Evolutionary conservation across 2,329 filamentous ascomycete species (phyloP), one percentile per base, ranked within the genome.

Genomic region (Penicillium crustosum): DNA sequence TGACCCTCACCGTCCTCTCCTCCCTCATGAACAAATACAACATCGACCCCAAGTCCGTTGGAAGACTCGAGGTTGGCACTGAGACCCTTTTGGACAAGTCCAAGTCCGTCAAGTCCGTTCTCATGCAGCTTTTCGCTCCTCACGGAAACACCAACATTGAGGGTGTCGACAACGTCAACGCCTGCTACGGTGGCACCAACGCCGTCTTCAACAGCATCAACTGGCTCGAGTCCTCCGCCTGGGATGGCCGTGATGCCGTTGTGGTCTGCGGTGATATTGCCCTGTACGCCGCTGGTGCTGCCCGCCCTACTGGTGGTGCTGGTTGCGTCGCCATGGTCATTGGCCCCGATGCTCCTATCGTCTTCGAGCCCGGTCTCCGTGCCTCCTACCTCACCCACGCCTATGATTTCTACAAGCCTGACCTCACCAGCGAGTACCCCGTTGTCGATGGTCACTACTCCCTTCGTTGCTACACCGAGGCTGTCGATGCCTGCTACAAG

Each of bases 341-440:
- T 68, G 90, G 90, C 55, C 89, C 90, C 58, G 81, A 93, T 72
- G 90, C 90, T 52, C 89, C 89, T 55, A 79, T 93, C 62, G 89
- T 88, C 60, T 81, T 89, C 64, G 90, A 93, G 79, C 86, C 90
- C 51, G 90, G 90, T 73, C 85, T 92, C 72, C 87, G 90, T 71
- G 90, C 88, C 73, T 87, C 82, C 69, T 91, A 90, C 81, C 88
- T 93, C 86, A 83, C 87, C 76, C 90, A 93, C 79, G 88, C 87
- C 68, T 94, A 93, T 77, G 90, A 93, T 77, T 93, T 93, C 77
- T 93, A 91, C 86, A 93, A 93, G 86, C 89, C 90, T 70, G 90
- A 93, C 77, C 81, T 93, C 66, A 89, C 89, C 71, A 91, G 88
- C 83, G 90, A 93, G 79, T 93, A 93, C 80, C 90, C 90, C 63